Base-by-base conservation (phyloP, 1,284 basidiomycete species). In the Chalciporus sp. region DNA sequence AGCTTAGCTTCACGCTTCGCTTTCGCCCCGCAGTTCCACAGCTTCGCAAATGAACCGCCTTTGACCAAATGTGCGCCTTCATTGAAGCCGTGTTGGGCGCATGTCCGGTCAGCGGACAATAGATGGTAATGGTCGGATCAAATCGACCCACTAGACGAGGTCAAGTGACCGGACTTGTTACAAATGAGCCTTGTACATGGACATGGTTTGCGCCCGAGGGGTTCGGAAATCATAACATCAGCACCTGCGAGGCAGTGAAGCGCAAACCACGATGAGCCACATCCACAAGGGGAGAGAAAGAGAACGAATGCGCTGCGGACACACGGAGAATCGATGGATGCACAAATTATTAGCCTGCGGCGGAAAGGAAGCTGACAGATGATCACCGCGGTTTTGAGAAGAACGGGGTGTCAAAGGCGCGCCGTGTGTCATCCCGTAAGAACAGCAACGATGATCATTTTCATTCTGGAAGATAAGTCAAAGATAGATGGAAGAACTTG, bases 91-190 rank as follows among this genome's bases (percentile, higher is more conserved):
- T 37, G 7, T n/a, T n/a, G 11, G 20, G 23, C 42, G 42, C 42
- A 35, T 23, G 42, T 28, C 40, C 2, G 31, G 44, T 37, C 33
- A 40, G 37, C 28, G 49, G 17, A 35, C 55, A 61, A 60, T 35
- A 29, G 44, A 48, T 65, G 65, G 63, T 43, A 62, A 16, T 4
- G 2, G 49, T 47, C 63, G 63, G 65, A 64, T 66, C 63, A 66
- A 31, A 31, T 17, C 28, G 28, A 44, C 28, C 17, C 16, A 43
- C 42, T 43, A 16, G 42, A 37, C n/a, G n/a, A 37, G 14, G 35
- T 26, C 33, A 26, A 31, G 27, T 9, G 26, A 41, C 50, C 28
- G 42, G 33, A 44, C 49, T 42, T 28, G 42, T 29, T 31, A 33
- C 10, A 37, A 41, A 35, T 45, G 33, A 43, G 40, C 17, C 1